A percentile compares a stretch with the other conserved stretches of the same genome.
phyloP scores from a whole-genome alignment of 2,329 filamentous ascomycete species.

The Aspergillus brasiliensis region DNA sequence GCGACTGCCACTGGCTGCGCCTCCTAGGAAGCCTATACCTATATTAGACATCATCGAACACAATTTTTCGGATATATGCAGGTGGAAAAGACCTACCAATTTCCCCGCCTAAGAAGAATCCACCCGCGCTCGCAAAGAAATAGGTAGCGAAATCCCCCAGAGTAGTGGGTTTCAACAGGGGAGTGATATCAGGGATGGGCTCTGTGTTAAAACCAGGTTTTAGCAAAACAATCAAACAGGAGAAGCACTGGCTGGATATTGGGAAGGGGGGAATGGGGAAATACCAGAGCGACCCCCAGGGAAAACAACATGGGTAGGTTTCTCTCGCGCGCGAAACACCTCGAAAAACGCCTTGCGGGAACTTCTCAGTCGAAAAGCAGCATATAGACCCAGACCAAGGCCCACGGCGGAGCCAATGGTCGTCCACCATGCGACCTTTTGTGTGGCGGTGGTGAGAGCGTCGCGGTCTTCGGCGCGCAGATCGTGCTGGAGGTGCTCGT shows the following conservation, averaged over 20 bases:
- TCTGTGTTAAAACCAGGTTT: constrained; percentile 42
- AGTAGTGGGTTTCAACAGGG: constrained; percentile 58
- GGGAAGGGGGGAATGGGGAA: no score
- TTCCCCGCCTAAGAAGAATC: constrained; percentile 67
- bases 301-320: constrained; percentile 64
- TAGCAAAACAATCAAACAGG: neutral
- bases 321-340: constrained; percentile 62
- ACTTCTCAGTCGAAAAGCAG: constrained; percentile 60
- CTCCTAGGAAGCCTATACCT: constrained; percentile 62
- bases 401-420: constrained; percentile 63
- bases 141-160: constrained; percentile 65
- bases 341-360: constrained; percentile 62
- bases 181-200: constrained; percentile 62
- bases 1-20: constrained; percentile 57
- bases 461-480: constrained; percentile 62
- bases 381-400: constrained; percentile 59
- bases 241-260: no score
- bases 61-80: no score
- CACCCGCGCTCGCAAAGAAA: constrained; percentile 63
- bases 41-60: no score
- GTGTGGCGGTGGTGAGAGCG: constrained; percentile 57
- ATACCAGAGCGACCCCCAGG: constrained; percentile 61
- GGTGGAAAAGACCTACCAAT: constrained; percentile 30
- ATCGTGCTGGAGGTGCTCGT: constrained; percentile 62
- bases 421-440: constrained; percentile 57